A percentile compares a stretch with the other conserved stretches of the same genome.
phyloP scores from a whole-genome alignment of 306 rosid species.

The Gastrolobium villosum region DNA sequence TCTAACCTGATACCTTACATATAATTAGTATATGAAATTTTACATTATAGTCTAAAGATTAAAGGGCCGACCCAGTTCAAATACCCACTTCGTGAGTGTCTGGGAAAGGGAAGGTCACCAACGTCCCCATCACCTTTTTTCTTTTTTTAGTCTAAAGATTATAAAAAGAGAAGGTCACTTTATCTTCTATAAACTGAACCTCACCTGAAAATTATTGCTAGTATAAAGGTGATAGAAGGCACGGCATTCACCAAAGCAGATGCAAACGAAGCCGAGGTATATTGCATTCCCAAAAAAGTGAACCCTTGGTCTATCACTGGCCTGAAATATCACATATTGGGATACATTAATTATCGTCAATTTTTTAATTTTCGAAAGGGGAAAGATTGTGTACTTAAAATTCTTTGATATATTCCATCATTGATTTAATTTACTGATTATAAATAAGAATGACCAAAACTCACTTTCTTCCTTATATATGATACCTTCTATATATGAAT shows the following conservation, averaged over 20 bases:
- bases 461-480: neutral
- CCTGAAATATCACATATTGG: conserved; percentile 49
- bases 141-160: too few relatives aligned
- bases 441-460: neutral
- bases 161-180: neutral
- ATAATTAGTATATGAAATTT: neutral
- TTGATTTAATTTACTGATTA: neutral
- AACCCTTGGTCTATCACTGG: conserved; percentile 82
- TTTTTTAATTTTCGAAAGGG: neutral
- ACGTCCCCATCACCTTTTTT: too few relatives aligned
- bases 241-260: conserved; percentile 77
- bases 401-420: neutral
- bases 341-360: neutral
- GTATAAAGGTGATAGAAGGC: conserved; percentile 73
- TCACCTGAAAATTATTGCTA: conserved; percentile 71
- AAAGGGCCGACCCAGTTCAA: too few relatives aligned
- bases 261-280: conserved; percentile 78
- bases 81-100: too few relatives aligned
- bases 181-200: neutral
- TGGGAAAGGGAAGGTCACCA: too few relatives aligned
- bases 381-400: neutral
- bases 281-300: conserved; percentile 72
- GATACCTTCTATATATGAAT: neutral
- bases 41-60: neutral
- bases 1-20: conserved; percentile 42